Evolutionary conservation across 2,329 filamentous ascomycete genomes (phyloP).

Genomic region (Trichophyton schoenleinii): DNA sequence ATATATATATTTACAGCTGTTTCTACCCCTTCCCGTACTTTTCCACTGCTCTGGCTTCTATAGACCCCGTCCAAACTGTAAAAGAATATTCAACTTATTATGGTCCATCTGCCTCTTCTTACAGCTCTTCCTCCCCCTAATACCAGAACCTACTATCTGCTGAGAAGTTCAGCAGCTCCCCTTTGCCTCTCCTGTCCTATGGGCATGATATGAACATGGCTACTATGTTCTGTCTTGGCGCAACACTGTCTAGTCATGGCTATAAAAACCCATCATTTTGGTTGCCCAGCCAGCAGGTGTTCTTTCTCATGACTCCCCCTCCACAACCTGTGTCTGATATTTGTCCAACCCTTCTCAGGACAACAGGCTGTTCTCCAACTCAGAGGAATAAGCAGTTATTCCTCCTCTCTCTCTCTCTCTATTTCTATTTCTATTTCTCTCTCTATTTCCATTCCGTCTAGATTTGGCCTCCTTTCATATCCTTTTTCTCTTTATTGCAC

Average conservation of each 20-base stretch:
- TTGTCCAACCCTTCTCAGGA: not conserved
- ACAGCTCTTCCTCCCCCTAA: not conserved
- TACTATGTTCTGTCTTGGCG: not conserved
- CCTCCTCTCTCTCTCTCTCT: not conserved
- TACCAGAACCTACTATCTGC: not conserved
- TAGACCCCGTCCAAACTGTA: not conserved
- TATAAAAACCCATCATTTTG: not conserved
- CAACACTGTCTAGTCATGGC: not conserved
- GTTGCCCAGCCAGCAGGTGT: not conserved
- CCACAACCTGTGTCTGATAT: not conserved
- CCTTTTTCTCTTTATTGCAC: not conserved
- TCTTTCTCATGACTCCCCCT: not conserved
- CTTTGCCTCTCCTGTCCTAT: not conserved
- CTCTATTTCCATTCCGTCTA: not conserved
- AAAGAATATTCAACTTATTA: slow-evolving; percentile 1
- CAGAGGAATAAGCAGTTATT: not conserved
- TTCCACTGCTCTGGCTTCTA: not conserved
- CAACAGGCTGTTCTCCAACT: not conserved
- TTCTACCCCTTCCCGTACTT: not conserved
- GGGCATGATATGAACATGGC: not conserved
- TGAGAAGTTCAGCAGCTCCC: not conserved
- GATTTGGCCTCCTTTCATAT: not conserved
- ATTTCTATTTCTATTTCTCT: not conserved
- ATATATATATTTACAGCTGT: not conserved
- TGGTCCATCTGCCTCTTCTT: not conserved